phyloP scores from a whole-genome alignment of 176 grass and related monocot genomes.

The Aegilops longissima region DNA sequence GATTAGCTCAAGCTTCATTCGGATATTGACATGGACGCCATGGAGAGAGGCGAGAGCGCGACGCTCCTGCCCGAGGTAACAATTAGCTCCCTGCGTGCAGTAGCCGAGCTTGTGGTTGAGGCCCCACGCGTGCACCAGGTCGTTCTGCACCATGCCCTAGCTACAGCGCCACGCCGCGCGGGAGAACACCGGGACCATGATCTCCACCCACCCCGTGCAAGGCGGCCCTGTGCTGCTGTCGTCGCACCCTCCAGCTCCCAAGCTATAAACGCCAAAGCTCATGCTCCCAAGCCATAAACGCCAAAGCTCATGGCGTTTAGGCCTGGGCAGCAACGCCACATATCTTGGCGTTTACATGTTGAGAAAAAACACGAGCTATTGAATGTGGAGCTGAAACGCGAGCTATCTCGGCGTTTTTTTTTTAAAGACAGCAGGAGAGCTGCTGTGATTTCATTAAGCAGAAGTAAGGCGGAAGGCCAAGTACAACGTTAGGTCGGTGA shows the following conservation, averaged over 20 bases:
- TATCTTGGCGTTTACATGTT: too few relatives aligned
- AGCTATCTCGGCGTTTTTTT: too few relatives aligned
- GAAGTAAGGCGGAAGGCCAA: too few relatives aligned
- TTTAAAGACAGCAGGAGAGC: too few relatives aligned
- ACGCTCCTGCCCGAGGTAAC: conserved; percentile 39
- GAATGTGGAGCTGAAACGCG: too few relatives aligned
- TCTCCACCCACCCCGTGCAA: conserved; percentile 86
- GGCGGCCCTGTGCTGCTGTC: conserved; percentile 61
- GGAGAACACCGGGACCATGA: conserved; percentile 91
- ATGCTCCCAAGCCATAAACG: background rate
- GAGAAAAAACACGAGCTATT: too few relatives aligned
- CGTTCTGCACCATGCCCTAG: conserved; percentile 94
- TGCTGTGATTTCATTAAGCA: too few relatives aligned
- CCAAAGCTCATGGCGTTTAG: too few relatives aligned
- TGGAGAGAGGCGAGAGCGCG: conserved; percentile 35
- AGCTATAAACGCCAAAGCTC: too few relatives aligned
- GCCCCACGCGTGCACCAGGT: conserved; percentile 85
- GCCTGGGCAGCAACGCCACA: too few relatives aligned
- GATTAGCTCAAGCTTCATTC: background rate
- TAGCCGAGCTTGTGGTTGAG: conserved; percentile 88
- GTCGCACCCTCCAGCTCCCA: conserved; percentile 42
- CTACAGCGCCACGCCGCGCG: conserved; percentile 65
- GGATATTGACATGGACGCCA: conserved; percentile 30
- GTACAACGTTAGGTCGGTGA: too few relatives aligned
- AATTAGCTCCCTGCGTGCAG: conserved; percentile 5